A percentile compares a stretch with the other conserved stretches of the same genome.
Evolutionary conservation across 495 filamentous ascomycete genomes (phyloP).

Genomic region (Aspergillus bridgeri): DNA sequence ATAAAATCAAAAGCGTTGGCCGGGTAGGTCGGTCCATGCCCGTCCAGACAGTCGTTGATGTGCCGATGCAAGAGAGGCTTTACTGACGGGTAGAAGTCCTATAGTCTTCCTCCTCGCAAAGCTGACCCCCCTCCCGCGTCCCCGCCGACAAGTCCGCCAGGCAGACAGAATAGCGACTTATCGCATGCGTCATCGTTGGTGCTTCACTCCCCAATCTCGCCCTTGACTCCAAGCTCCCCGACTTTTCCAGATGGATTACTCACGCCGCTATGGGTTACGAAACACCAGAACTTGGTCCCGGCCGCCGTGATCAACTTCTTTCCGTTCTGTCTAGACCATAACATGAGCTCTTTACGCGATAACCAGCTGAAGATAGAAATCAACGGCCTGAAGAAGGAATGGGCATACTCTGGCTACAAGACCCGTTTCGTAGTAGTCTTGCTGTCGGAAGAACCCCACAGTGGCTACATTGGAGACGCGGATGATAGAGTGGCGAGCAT

Average conservation of each 20-base stretch:
- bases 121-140: constrained; percentile 53
- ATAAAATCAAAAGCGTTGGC: constrained; percentile 66
- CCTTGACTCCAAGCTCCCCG: constrained; percentile 72
- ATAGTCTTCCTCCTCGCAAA: constrained; percentile 60
- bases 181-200: constrained; percentile 41
- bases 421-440: constrained; percentile 73
- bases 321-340: constrained; percentile 64
- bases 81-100: constrained; percentile 44
- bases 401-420: constrained; percentile 67
- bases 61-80: background rate
- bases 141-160: constrained; percentile 45
- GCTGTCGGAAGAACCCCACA: constrained; percentile 61
- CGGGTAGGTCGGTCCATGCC: constrained; percentile 58
- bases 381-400: constrained; percentile 63
- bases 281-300: constrained; percentile 79
- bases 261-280: constrained; percentile 73
- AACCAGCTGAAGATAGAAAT: constrained; percentile 88
- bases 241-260: constrained; percentile 87
- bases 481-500: constrained; percentile 77
- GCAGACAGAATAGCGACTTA: constrained; percentile 42
- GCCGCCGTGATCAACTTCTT: constrained; percentile 75
- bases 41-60: background rate
- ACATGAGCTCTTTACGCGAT: constrained; percentile 67
- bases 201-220: constrained; percentile 86
- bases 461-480: constrained; percentile 54